phyloP scores from a whole-genome alignment of 306 rosid species.

The Quercus rubra region DNA sequence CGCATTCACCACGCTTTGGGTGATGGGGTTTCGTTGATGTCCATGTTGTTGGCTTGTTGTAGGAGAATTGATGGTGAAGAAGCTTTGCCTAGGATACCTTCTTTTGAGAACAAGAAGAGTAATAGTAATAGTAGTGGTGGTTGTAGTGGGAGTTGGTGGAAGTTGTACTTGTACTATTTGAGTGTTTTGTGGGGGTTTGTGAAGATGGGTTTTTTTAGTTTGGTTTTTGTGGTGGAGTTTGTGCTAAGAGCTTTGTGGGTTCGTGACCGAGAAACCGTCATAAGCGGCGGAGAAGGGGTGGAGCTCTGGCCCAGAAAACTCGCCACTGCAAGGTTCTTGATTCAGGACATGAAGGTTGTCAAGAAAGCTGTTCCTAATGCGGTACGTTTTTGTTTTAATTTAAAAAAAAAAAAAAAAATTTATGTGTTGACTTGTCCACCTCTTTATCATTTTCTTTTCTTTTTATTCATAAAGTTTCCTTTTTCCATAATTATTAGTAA shows the following conservation, averaged over 20 bases:
- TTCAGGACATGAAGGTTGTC: constrained; percentile 66
- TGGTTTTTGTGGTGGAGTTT: constrained; percentile 45
- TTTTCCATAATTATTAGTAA: too few species aligned
- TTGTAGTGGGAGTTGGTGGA: background rate
- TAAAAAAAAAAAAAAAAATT: background rate
- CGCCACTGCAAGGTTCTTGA: constrained; percentile 57
- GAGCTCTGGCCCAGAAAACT: constrained; percentile 87
- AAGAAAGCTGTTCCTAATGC: constrained; percentile 54
- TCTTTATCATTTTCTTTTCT: too few species aligned
- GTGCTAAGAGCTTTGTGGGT: constrained; percentile 45
- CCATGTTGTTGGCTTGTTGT: constrained; percentile 62
- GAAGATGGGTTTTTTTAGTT: constrained; percentile 32
- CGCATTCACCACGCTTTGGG: constrained; percentile 81
- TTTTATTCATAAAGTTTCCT: too few species aligned
- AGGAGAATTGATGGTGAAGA: constrained; percentile 34
- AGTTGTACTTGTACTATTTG: background rate
- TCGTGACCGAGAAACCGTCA: constrained; percentile 51
- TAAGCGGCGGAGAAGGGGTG: constrained; percentile 73
- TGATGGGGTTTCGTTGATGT: constrained; percentile 83
- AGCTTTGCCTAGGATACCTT: constrained; percentile 31
- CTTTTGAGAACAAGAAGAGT: background rate
- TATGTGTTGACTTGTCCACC: background rate
- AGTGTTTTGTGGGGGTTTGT: constrained; percentile 18
- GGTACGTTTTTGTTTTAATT: constrained; percentile 20
- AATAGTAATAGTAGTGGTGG: background rate